Evolutionary conservation across 805 yeast species (phyloP).

Genomic region (Teunomyces aglyptinius): DNA sequence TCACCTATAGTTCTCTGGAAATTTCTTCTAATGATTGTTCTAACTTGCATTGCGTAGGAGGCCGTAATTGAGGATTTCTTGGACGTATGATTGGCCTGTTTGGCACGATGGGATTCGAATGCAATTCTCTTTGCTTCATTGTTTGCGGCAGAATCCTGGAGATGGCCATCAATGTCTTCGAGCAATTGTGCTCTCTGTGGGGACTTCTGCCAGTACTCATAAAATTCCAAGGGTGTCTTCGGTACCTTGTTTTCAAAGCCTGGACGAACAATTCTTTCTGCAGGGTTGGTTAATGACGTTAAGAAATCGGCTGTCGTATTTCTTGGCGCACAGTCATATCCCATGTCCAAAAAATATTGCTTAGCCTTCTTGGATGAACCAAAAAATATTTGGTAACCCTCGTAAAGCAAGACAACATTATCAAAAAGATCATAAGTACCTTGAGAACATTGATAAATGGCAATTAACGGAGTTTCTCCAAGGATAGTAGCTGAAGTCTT

Average conservation of each 20-base stretch:
- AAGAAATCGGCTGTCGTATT: constrained; percentile 68
- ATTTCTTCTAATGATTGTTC: constrained; percentile 53
- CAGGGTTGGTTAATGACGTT: constrained; percentile 66
- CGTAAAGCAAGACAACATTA: constrained; percentile 45
- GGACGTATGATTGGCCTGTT: constrained; percentile 39
- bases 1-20: constrained; percentile 55
- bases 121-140: constrained; percentile 10
- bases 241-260: constrained; percentile 57
- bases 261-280: constrained; percentile 48
- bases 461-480: constrained; percentile 26
- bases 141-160: constrained; percentile 16
- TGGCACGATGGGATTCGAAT: constrained; percentile 28
- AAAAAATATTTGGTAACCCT: constrained; percentile 47
- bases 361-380: constrained; percentile 44
- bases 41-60: constrained; percentile 27
- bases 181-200: constrained; percentile 45
- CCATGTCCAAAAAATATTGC: constrained; percentile 57
- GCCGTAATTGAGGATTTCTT: constrained; percentile 37
- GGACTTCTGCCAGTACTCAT: constrained; percentile 57
- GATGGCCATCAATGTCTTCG: constrained; percentile 42
- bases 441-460: constrained; percentile 29
- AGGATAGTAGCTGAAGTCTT: constrained; percentile 24
- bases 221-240: constrained; percentile 54
- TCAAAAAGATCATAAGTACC: constrained; percentile 49
- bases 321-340: constrained; percentile 59